A percentile compares a stretch with the other conserved stretches of the same genome.
These are phyloP conservation scores for Penicillium sp. DNA, from an alignment of 2,329 filamentous ascomycete species.

Conservation along the genomic window DNA sequence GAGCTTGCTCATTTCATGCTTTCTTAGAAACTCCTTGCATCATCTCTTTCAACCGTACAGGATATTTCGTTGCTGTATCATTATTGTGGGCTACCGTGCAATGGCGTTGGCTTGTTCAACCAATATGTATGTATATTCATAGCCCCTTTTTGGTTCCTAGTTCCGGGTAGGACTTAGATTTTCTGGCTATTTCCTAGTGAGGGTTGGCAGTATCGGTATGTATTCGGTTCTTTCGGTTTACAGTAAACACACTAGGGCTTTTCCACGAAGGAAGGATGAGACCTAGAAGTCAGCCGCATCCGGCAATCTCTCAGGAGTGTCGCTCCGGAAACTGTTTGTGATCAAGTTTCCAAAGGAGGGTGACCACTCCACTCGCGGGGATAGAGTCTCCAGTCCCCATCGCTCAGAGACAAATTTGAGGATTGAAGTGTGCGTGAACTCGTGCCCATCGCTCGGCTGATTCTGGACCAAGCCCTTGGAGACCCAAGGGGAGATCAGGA, in stretches of 20 bases:
- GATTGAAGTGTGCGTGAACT: slow-evolving; percentile 49
- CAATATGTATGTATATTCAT: no score
- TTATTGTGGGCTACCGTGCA: no score
- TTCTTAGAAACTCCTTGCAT: no score
- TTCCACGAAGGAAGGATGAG: neutral
- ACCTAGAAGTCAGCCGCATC: slow-evolving; percentile 25
- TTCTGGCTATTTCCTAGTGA: neutral
- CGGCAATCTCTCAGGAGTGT: slow-evolving; percentile 29
- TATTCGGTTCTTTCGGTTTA: neutral
- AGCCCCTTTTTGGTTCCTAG: no score
- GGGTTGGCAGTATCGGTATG: neutral
- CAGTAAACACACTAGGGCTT: neutral
- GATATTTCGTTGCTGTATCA: no score
- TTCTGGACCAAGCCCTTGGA: slow-evolving; percentile 43
- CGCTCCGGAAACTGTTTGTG: slow-evolving; percentile 23
- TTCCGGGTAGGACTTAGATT: no score
- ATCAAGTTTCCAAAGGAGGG: slow-evolving; percentile 40
- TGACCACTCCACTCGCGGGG: slow-evolving; percentile 39
- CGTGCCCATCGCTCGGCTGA: slow-evolving; percentile 36
- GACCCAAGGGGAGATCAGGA: slow-evolving; percentile 44
- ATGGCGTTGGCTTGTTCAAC: no score
- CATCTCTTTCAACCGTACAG: no score
- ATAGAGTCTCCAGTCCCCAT: slow-evolving; percentile 43
- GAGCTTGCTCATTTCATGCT: no score
- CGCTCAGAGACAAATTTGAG: slow-evolving; percentile 45